A percentile compares a stretch with the other conserved stretches of the same genome.
Evolutionary conservation across 1,284 basidiomycete genomes (phyloP).

Genomic region (Inonotus hispidus): DNA sequence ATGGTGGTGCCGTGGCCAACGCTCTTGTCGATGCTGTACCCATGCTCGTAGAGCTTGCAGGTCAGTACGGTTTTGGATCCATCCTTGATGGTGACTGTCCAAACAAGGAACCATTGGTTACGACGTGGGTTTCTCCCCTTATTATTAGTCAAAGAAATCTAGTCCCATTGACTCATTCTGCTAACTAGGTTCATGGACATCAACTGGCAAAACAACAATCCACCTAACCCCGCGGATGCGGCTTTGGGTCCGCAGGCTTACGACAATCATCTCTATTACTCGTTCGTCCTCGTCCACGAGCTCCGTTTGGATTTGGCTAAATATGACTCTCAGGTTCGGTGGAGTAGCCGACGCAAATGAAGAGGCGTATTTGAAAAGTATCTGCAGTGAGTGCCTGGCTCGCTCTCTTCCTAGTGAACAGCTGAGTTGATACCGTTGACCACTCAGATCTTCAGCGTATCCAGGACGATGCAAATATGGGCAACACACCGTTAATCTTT

Average conservation of each 20-base stretch:
- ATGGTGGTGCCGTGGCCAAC: conserved; percentile 37
- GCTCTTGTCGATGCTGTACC: conserved; percentile 45
- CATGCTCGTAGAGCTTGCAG: conserved; percentile 41
- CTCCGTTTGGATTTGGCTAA: not conserved
- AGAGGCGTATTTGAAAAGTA: conserved; percentile 56
- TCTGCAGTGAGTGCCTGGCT: conserved; percentile 76
- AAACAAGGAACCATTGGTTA: conserved; percentile 36
- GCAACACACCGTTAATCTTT: conserved; percentile 44
- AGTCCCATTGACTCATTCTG: no score
- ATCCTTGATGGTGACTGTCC: conserved; percentile 26
- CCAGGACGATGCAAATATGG: conserved; percentile 40
- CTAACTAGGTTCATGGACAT: conserved; percentile 68
- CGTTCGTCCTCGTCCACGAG: conserved; percentile 32
- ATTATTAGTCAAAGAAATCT: not conserved
- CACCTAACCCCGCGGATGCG: conserved; percentile 63
- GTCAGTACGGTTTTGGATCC: conserved; percentile 30
- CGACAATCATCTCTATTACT: conserved; percentile 77
- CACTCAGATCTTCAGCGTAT: conserved; percentile 47
- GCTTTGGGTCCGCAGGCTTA: conserved; percentile 64
- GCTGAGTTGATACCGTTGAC: not conserved
- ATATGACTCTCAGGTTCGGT: conserved; percentile 42
- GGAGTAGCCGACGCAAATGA: conserved; percentile 64
- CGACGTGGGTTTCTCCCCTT: conserved; percentile 36
- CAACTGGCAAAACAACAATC: conserved; percentile 65
- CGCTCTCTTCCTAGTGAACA: no score